phyloP scores from a whole-genome alignment of 306 rosid genomes.

The Lathyrus tuberosus region DNA sequence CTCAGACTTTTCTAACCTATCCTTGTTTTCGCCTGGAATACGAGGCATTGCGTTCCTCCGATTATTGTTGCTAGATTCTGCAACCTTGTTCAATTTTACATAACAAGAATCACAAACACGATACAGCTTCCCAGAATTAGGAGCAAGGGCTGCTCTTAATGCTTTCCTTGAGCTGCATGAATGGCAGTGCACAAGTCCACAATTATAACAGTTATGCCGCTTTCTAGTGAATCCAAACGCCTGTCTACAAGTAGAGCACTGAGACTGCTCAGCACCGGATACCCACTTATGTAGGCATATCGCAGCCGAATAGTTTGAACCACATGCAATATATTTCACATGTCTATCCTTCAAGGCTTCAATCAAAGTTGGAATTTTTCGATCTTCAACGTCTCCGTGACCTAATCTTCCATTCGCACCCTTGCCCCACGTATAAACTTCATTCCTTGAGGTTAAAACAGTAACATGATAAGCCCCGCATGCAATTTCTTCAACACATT shows the following conservation, averaged over 20 bases:
- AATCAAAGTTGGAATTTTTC: constrained; percentile 80
- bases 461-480: constrained; percentile 97
- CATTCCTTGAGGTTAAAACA: constrained; percentile 78
- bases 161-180: constrained; percentile 96
- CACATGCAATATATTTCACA: constrained; percentile 89
- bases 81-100: constrained; percentile 78
- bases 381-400: constrained; percentile 95
- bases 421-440: constrained; percentile 99
- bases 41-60: constrained; percentile 78
- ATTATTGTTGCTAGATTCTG: constrained; percentile 61
- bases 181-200: constrained; percentile 99
- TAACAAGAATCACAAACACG: constrained; percentile 94
- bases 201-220: constrained; percentile 97
- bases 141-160: constrained; percentile 89
- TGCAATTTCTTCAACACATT: constrained; percentile 79
- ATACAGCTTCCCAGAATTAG: constrained; percentile 82
- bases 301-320: constrained; percentile 89
- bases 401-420: constrained; percentile 99
- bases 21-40: constrained; percentile 92
- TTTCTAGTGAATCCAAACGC: constrained; percentile 96
- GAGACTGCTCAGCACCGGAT: constrained; percentile 96
- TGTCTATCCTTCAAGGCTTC: constrained; percentile 92
- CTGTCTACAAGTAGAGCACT: constrained; percentile 97
- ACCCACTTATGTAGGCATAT: constrained; percentile 98
- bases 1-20: constrained; percentile 86